Evolutionary conservation across 768 basidiomycete species (phyloP).

Genomic region (Tremella yokohamensis): DNA sequence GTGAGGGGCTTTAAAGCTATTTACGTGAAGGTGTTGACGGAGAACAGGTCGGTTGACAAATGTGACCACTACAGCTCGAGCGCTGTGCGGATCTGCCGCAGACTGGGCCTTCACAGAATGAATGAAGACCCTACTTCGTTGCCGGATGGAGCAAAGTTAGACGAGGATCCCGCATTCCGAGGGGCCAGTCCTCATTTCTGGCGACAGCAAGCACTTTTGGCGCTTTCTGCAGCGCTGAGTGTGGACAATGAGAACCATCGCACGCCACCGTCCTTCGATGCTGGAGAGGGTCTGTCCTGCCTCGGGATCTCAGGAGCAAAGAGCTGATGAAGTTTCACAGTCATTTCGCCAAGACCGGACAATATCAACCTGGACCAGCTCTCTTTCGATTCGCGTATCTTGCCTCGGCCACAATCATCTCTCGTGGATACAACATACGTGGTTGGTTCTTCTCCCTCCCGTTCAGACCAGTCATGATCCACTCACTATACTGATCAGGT

Average conservation of each 20-base stretch:
- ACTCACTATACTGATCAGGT: background rate
- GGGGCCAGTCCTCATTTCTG: background rate
- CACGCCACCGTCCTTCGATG: background rate
- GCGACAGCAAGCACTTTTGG: slow-evolving; percentile 2
- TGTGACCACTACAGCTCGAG: slow-evolving; percentile 1
- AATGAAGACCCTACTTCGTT: slow-evolving; percentile 5
- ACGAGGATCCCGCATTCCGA: background rate
- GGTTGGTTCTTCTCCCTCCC: background rate
- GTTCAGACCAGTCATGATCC: background rate
- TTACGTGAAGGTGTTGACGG: background rate
- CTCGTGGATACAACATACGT: background rate
- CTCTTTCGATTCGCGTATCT: background rate
- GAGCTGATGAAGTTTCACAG: background rate
- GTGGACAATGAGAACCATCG: slow-evolving; percentile 5
- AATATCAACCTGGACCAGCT: slow-evolving; percentile 5
- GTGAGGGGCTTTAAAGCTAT: background rate
- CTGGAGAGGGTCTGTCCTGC: background rate
- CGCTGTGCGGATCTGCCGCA: slow-evolving; percentile 1
- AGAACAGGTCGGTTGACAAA: slow-evolving; percentile 1
- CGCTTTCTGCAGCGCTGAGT: background rate
- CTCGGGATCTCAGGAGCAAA: background rate
- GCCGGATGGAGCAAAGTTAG: background rate
- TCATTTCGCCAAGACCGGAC: slow-evolving; percentile 1
- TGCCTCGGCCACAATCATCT: slow-evolving; percentile 2
- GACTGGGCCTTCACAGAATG: background rate